Evolutionary conservation across 2,329 filamentous ascomycete species (phyloP), one percentile per base, ranked within the genome.

Genomic region (Fusarium mundagurra): DNA sequence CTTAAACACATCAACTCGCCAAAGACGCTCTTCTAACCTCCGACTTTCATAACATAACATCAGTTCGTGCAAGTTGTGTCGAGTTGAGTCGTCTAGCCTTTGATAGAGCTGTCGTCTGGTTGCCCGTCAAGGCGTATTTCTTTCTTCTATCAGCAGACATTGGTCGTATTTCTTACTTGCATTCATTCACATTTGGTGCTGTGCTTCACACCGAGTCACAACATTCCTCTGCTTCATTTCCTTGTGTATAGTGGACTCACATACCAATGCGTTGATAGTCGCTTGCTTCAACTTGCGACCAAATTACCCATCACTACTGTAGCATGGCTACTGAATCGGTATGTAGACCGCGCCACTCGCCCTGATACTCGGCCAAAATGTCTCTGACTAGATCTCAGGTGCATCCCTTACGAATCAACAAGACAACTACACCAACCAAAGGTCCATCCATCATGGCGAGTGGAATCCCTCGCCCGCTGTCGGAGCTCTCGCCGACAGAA

Each of bases 401-500:
- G 78, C 91, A 93, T 83, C 93, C 93, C 80, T 85, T 96, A 85
- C 92, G 93, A 84, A 94, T 96, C 79, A 92, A 92, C 84, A 95
- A 94, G 85, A 89, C 84, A 79, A 89, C 86, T 64, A 68, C 65
- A 47, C 86, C 88, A 58, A 85, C 83, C 70, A 82, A 88, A 61
- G 91, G 92, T 69, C 90, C 92, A 50, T 83, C 86, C 79, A 95
- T 92, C 83, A 89, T 90, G 86, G 81, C 85, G 63, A 88, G 85
- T 81, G 87, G 88, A 79, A 84, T 88, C 63, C 89, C 92, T 80
- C 91, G 93, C 78, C 93, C 96, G 67, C 89, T 99, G 74, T 93
- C 94, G 71, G 96, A 99, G 86, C 91, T 99, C 80, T 94, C 93
- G 77, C 93, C 93, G 60, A 93, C 93, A 72, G 94, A 95, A 84